Conservation (phyloP, 2,329 filamentous ascomycete genomes). For the Cladobotryum mycophilum region DNA sequence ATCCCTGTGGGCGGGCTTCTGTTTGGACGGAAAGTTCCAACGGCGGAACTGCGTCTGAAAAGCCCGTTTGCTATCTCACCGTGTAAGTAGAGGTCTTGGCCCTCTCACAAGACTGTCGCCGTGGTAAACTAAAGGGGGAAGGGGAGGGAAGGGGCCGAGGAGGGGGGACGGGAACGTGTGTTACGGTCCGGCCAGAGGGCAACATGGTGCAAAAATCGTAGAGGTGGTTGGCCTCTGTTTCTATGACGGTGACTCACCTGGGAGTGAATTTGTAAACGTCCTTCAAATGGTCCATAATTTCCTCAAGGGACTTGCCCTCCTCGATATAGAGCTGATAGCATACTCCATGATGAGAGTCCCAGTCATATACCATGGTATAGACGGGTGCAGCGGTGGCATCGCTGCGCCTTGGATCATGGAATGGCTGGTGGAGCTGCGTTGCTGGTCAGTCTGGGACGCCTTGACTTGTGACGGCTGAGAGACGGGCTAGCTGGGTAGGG, state of each 20-base stretch:
- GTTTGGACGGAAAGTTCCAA: slow-evolving; percentile 74
- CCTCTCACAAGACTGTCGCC: neutral
- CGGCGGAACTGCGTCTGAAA: slow-evolving; percentile 70
- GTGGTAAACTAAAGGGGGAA: neutral
- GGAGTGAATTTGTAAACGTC: slow-evolving; percentile 60
- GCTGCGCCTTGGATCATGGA: slow-evolving; percentile 1
- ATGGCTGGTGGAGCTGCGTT: slow-evolving; percentile 21
- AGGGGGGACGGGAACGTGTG: neutral
- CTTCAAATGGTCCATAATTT: slow-evolving; percentile 68
- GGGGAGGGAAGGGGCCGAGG: no score
- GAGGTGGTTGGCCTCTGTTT: slow-evolving; percentile 13
- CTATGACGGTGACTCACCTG: slow-evolving; percentile 50
- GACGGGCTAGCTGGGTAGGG: neutral
- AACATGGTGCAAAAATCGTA: slow-evolving; percentile 2
- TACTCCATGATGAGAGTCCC: slow-evolving; percentile 37
- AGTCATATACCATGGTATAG: slow-evolving; percentile 40
- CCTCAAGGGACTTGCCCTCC: slow-evolving; percentile 64
- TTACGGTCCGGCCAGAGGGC: neutral
- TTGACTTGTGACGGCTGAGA: neutral
- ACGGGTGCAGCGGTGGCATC: slow-evolving; percentile 13
- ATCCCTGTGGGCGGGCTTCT: slow-evolving; percentile 66
- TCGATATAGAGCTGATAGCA: slow-evolving; percentile 64
- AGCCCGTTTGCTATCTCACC: slow-evolving; percentile 57
- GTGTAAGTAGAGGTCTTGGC: slow-evolving; percentile 13
- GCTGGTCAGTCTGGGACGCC: slow-evolving; percentile 19